Evolutionary conservation across 192 early-diverging fungal species (phyloP).

Genomic region (Thamnidium elegans): DNA sequence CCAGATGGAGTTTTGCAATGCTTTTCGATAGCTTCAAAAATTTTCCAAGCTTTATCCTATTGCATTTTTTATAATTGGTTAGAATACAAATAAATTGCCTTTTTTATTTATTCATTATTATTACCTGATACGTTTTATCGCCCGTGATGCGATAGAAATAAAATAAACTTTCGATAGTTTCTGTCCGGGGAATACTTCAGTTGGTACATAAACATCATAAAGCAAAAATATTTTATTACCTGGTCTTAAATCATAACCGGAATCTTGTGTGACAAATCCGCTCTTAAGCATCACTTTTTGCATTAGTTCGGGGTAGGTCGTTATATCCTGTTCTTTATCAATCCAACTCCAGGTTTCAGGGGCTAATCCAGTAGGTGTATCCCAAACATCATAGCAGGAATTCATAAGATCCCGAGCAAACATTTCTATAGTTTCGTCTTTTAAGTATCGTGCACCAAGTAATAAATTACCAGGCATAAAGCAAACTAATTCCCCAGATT

Average conservation of each 20-base stretch:
- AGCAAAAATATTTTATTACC: constrained; percentile 30
- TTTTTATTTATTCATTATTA: neutral
- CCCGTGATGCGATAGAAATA: constrained; percentile 74
- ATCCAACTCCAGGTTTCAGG: constrained; percentile 48
- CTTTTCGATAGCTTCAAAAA: constrained; percentile 37
- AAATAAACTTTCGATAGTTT: constrained; percentile 77
- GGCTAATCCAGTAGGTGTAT: constrained; percentile 46
- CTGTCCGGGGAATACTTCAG: constrained; percentile 29
- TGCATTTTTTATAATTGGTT: neutral
- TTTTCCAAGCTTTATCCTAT: constrained; percentile 62
- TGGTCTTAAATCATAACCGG: constrained; percentile 47
- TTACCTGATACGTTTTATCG: constrained; percentile 52
- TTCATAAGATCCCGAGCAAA: constrained; percentile 46
- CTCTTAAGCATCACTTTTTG: neutral
- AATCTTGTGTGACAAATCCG: constrained; percentile 16
- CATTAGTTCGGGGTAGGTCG: constrained; percentile 5
- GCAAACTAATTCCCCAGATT: constrained; percentile 42
- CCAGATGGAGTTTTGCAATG: constrained; percentile 27
- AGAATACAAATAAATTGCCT: neutral
- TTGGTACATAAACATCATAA: neutral
- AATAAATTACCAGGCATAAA: constrained; percentile 54
- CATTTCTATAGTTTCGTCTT: constrained; percentile 24
- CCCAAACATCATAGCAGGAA: constrained; percentile 46
- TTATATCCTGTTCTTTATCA: neutral
- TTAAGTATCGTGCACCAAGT: constrained; percentile 45